A percentile compares a stretch with the other conserved stretches of the same genome.
Conservation (phyloP, 257 asterid genomes). For the Jacaranda mimosifolia region DNA sequence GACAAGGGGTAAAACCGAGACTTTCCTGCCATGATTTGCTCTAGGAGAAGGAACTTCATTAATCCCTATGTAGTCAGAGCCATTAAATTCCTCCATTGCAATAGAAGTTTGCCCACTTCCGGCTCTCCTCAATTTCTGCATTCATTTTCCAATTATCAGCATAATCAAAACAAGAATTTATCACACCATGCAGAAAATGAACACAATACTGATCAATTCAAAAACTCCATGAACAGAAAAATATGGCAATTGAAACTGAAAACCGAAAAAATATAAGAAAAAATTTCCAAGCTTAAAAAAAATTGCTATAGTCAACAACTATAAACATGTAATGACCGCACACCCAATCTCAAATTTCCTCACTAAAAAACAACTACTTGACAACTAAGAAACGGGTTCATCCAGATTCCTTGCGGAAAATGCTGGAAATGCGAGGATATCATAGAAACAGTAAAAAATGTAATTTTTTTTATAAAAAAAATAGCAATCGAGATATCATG, state of each 20-base stretch:
- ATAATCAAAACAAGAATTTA: constrained; percentile 3
- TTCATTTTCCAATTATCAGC: constrained; percentile 21
- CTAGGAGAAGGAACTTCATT: constrained; percentile 48
- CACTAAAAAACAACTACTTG: not conserved
- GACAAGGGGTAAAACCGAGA: constrained; percentile 55
- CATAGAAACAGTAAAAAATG: not conserved
- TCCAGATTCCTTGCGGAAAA: not conserved
- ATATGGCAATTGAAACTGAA: not conserved
- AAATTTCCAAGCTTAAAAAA: not conserved
- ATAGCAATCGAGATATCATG: too few relatives aligned
- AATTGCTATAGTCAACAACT: not conserved
- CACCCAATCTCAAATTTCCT: not conserved
- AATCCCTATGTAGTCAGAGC: constrained; percentile 48
- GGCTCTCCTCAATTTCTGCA: constrained; percentile 55
- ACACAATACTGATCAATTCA: constrained; percentile 1
- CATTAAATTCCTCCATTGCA: constrained; percentile 48
- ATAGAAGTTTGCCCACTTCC: constrained; percentile 46
- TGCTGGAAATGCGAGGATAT: not conserved
- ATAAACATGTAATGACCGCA: not conserved
- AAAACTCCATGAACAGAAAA: not conserved
- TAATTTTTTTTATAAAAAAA: too few relatives aligned
- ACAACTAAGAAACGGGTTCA: not conserved
- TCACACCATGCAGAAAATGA: not conserved
- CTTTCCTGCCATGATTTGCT: constrained; percentile 40
- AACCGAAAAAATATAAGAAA: not conserved